Evolutionary conservation across 495 filamentous ascomycete genomes (phyloP), one percentile per base, ranked within the genome.

Genomic region (Hypoxylon fuscum): DNA sequence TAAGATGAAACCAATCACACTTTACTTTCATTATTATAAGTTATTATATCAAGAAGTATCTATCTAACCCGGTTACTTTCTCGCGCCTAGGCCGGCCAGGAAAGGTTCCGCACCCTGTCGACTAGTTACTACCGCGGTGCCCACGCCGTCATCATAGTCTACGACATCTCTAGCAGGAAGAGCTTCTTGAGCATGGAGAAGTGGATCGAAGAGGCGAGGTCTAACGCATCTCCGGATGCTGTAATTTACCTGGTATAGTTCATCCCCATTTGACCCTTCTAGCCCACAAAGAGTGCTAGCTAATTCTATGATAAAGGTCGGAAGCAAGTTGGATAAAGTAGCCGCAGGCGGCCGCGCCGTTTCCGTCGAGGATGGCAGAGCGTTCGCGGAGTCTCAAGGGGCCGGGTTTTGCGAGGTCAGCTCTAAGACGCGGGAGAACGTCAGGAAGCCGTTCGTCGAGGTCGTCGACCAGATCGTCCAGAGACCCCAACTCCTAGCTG

Each of bases 81-180:
- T n/a, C n/a, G n/a, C n/a, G n/a, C 42, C 17, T 56, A 79, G 76
- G 76, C 78, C 42, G 80, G 81, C 15, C 80, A 83, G 75, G 85
- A 87, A 62, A 72, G 85, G 17, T 86, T 87, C 71, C 82, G 83
- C 53, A 84, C 85, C 6, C 76, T 87, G 38, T 85, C 84, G 2
- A 85, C 81, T 51, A 80, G 76, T 55, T 87, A 85, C 70, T 87
- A 87, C 73, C 83, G 85, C 25, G 83, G 82, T 42, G 83, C 84
- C 2, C 83, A 86, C 55, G 85, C 76, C 58, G 80, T 87, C 50
- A 77, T 87, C 55, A 68, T 87, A 20, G 82, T 86, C 37, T 87
- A 86, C 69, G 85, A 87, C 62, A 80, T 87, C 34, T 80, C 81
- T 12, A 83, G 74, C 59, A 64, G 79, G 29, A 80, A 83, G 35